Evolutionary conservation across 2,329 filamentous ascomycete genomes (phyloP).

Genomic region (Monosporascus sp.): DNA sequence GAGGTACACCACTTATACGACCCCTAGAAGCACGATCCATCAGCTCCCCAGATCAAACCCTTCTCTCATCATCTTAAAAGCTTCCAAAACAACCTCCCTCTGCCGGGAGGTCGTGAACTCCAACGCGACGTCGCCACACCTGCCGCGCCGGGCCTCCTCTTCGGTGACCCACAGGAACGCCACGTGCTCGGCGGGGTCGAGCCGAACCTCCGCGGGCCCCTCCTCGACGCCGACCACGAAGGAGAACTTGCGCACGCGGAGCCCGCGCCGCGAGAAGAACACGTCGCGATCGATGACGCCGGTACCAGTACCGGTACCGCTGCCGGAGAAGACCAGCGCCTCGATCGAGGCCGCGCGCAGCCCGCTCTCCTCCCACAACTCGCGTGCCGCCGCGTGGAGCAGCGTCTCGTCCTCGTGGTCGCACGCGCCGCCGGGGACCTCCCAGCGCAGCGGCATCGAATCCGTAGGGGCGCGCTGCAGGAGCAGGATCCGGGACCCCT

Average conservation of each 20-base stretch:
- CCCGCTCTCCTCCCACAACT: constrained; percentile 37
- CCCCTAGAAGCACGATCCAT: no score
- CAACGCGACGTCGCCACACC: constrained; percentile 17
- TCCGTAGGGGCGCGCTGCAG: constrained; percentile 32
- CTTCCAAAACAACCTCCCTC: constrained; percentile 14
- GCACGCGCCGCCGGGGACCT: constrained; percentile 34
- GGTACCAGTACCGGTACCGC: background rate
- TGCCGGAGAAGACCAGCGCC: constrained; percentile 9
- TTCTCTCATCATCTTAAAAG: constrained; percentile 15
- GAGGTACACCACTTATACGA: no score
- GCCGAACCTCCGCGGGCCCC: constrained; percentile 16
- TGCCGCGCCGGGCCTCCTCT: constrained; percentile 20
- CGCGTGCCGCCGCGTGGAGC: constrained; percentile 31
- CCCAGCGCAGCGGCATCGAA: constrained; percentile 33
- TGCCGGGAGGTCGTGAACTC: constrained; percentile 19
- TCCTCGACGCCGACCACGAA: constrained; percentile 22
- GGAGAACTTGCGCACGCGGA: constrained; percentile 20
- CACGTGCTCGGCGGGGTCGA: constrained; percentile 28
- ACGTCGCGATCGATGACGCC: constrained; percentile 8
- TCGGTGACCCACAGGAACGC: constrained; percentile 27
- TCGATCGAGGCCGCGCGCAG: constrained; percentile 17
- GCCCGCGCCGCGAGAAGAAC: constrained; percentile 13
- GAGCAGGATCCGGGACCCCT: constrained; percentile 27
- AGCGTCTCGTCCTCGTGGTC: constrained; percentile 32
- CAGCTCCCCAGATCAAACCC: background rate